Percentiles rank a stretch among this genome's conserved stretches.
phyloP scores from a whole-genome alignment of 2,329 filamentous ascomycete genomes.

The Pestalotiopsis sp. region DNA sequence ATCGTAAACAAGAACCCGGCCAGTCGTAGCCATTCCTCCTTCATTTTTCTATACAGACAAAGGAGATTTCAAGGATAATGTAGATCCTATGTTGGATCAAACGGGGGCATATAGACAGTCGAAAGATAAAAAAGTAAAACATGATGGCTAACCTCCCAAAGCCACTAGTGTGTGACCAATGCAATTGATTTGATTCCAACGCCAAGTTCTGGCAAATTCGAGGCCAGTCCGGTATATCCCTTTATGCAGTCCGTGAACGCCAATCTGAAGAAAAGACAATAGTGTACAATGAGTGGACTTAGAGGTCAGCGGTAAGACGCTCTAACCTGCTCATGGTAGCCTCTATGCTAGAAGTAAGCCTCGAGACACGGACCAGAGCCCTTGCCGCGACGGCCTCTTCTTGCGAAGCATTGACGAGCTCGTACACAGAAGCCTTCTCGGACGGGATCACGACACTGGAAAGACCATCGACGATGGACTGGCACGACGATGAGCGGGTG shows the following conservation, averaged over 20 bases:
- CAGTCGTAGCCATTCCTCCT: background rate
- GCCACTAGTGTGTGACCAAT: background rate
- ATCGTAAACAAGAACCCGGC: constrained; percentile 3
- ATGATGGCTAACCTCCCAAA: background rate
- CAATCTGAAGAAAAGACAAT: background rate
- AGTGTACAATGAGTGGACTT: constrained; percentile 14
- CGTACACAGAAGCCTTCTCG: constrained; percentile 67
- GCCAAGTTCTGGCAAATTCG: background rate
- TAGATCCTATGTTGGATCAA: background rate
- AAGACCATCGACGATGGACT: constrained; percentile 47
- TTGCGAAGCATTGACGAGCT: constrained; percentile 64
- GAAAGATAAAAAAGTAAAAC: background rate
- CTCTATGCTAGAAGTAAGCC: constrained; percentile 46
- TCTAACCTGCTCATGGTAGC: constrained; percentile 40
- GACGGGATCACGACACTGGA: constrained; percentile 51
- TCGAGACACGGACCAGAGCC: constrained; percentile 53
- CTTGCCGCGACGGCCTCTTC: constrained; percentile 47
- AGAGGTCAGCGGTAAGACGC: constrained; percentile 34
- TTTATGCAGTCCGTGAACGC: constrained; percentile 4
- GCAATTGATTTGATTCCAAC: constrained; percentile 7
- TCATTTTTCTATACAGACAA: constrained; percentile 7
- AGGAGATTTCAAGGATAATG: background rate
- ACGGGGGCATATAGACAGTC: constrained; percentile 10
- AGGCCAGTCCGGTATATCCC: constrained; percentile 9
- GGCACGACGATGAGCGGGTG: constrained; percentile 31